A percentile compares a stretch with the other conserved stretches of the same genome.
These are phyloP conservation scores for Thermothelomyces thermophilus DNA, from an alignment of 2,329 filamentous ascomycete genomes.

Conservation along the genomic window DNA sequence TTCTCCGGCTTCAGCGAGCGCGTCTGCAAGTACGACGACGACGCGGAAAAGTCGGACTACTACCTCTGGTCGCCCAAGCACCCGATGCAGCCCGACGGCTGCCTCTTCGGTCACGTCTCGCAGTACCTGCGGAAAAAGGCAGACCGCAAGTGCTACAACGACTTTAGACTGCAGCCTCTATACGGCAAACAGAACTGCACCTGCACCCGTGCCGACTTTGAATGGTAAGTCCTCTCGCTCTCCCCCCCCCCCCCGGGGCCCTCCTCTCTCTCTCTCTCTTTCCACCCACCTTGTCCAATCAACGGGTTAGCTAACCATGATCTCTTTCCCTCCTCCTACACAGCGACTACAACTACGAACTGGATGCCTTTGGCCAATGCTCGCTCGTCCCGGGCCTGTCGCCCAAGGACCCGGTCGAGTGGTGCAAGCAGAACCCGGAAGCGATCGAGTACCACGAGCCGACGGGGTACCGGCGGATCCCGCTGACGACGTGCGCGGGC, in stretches of 20 bases:
- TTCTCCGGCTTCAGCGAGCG: constrained; percentile 74
- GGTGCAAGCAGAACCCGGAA: constrained; percentile 56
- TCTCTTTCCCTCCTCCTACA: constrained; percentile 24
- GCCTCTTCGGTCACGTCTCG: constrained; percentile 85
- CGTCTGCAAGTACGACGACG: constrained; percentile 62
- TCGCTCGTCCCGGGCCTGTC: constrained; percentile 65
- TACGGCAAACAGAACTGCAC: constrained; percentile 72
- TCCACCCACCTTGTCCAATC: neutral
- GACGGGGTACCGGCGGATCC: constrained; percentile 84
- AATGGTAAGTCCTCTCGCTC: constrained; percentile 62
- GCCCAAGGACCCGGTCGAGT: constrained; percentile 46
- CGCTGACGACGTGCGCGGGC: constrained; percentile 76
- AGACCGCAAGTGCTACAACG: constrained; percentile 76
- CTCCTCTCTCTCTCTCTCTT: neutral
- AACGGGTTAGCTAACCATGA: neutral
- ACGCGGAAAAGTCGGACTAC: constrained; percentile 59
- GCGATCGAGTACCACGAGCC: constrained; percentile 73
- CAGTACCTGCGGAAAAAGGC: constrained; percentile 86
- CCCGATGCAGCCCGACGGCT: constrained; percentile 69
- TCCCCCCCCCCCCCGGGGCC: too few species aligned
- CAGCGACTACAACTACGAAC: constrained; percentile 91
- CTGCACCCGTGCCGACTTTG: constrained; percentile 80
- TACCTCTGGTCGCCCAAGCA: constrained; percentile 82
- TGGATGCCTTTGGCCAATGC: constrained; percentile 70
- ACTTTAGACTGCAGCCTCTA: constrained; percentile 61